These are phyloP conservation scores for Herpomyces periplanetae DNA, from an alignment of 2,329 filamentous ascomycete species.

Conservation along the genomic window DNA sequence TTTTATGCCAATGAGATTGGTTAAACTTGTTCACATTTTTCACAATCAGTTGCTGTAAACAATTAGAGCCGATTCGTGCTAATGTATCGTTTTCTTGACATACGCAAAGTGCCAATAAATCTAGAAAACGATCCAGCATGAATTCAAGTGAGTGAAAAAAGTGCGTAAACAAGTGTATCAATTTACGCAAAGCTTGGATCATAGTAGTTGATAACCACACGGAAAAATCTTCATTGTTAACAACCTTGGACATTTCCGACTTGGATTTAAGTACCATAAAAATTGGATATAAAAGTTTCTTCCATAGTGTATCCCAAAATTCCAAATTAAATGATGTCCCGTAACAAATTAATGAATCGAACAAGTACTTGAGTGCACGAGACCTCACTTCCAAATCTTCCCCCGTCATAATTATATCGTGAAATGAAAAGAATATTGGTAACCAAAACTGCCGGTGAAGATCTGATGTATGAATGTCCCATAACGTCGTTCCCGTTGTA, in stretches of 20 bases:
- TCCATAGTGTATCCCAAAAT: constrained; percentile 96
- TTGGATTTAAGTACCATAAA: constrained; percentile 92
- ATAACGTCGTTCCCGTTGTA: too few species aligned
- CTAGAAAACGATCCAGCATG: constrained; percentile 90
- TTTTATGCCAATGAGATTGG: constrained; percentile 56
- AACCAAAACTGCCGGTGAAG: constrained; percentile 99
- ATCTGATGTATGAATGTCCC: too few species aligned
- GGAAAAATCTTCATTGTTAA: constrained; percentile 81
- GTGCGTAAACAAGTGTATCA: constrained; percentile 94
- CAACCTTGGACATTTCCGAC: constrained; percentile 74
- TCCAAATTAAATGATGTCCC: constrained; percentile 64
- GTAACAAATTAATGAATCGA: constrained; percentile 60
- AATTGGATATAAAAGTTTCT: constrained; percentile 81
- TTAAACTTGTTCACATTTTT: constrained; percentile 84
- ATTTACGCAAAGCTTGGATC: constrained; percentile 88
- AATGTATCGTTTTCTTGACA: constrained; percentile 98
- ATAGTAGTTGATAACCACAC: constrained; percentile 97
- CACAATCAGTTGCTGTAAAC: constrained; percentile 70
- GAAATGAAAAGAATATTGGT: constrained; percentile 83
- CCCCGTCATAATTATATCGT: constrained; percentile 94
- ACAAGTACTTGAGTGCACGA: constrained; percentile 65
- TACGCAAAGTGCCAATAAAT: constrained; percentile 73
- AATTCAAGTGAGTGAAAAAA: constrained; percentile 88
- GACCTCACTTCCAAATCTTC: constrained; percentile 86
- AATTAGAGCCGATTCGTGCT: constrained; percentile 87